Evolutionary conservation across 129 eudicot genomes (phyloP).

Genomic region (Arctium minus): DNA sequence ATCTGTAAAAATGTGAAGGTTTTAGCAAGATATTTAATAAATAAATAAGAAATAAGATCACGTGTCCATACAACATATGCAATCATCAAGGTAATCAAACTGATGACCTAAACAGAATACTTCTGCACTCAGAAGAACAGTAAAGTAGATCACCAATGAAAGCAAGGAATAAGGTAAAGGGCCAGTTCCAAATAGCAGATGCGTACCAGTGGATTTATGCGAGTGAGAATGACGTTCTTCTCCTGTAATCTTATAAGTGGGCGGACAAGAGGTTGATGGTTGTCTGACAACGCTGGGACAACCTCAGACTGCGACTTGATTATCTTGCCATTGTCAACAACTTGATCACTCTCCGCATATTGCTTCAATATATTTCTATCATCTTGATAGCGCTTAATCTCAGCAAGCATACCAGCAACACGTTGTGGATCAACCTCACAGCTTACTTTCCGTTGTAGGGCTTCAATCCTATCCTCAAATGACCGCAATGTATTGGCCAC

Average conservation of each 20-base stretch:
- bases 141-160: background rate
- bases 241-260: slow-evolving; percentile 89
- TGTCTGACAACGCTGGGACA: slow-evolving; percentile 71
- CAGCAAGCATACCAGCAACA: slow-evolving; percentile 70
- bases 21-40: background rate
- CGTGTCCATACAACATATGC: background rate
- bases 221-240: slow-evolving; percentile 85
- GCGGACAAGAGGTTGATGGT: slow-evolving; percentile 71
- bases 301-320: slow-evolving; percentile 72
- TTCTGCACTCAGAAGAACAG: no score
- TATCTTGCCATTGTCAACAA: slow-evolving; percentile 77
- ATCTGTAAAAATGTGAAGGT: slow-evolving; percentile 38
- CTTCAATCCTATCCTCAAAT: slow-evolving; percentile 91
- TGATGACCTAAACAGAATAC: background rate
- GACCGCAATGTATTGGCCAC: slow-evolving; percentile 97
- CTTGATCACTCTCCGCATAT: slow-evolving; percentile 91
- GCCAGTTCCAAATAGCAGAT: background rate
- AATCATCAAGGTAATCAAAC: background rate
- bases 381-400: slow-evolving; percentile 84
- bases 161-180: background rate
- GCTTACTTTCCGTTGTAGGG: slow-evolving; percentile 64
- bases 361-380: slow-evolving; percentile 81
- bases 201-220: slow-evolving; percentile 84
- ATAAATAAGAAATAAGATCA: slow-evolving; percentile 1
- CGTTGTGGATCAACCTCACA: slow-evolving; percentile 88